phyloP scores from a whole-genome alignment of 1,284 basidiomycete genomes.

The Pseudozyma pruni region DNA sequence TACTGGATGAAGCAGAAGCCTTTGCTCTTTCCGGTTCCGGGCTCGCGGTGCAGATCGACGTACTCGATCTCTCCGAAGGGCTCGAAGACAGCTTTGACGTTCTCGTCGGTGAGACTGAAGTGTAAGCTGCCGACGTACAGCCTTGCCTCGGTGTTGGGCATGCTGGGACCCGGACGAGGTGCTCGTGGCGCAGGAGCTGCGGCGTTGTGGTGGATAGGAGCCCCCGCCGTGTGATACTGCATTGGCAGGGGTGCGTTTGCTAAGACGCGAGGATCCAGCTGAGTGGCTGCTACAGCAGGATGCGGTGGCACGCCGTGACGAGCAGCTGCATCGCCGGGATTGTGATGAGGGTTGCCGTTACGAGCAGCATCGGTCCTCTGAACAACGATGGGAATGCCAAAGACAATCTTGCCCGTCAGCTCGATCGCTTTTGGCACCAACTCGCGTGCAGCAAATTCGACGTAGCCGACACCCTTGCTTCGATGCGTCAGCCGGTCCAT shows the following conservation, averaged over 20 bases:
- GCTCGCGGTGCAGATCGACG: conserved; percentile 95
- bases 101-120: conserved; percentile 93
- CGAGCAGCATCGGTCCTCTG: conserved; percentile 95
- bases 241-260: conserved; percentile 42
- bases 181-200: conserved; percentile 12
- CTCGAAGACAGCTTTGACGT: conserved; percentile 97
- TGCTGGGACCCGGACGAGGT: conserved; percentile 49
- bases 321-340: conserved; percentile 9
- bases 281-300: conserved; percentile 17
- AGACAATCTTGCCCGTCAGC: conserved; percentile 91
- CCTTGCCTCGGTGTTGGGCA: conserved; percentile 73
- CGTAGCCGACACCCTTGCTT: conserved; percentile 96
- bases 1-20: conserved; percentile 98
- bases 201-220: conserved; percentile 43
- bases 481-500: conserved; percentile 90
- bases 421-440: conserved; percentile 88
- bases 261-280: conserved; percentile 31
- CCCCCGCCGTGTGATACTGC: conserved; percentile 39
- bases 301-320: conserved; percentile 28
- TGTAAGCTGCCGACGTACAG: conserved; percentile 96
- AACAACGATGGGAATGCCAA: conserved; percentile 96
- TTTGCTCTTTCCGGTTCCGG: conserved; percentile 88
- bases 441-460: conserved; percentile 90
- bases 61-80: conserved; percentile 97
- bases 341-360: conserved; percentile 72